Percentiles rank a stretch among this genome's conserved stretches.
Evolutionary conservation across 2,329 filamentous ascomycete genomes (phyloP).

Genomic region (Apiospora arundinis): DNA sequence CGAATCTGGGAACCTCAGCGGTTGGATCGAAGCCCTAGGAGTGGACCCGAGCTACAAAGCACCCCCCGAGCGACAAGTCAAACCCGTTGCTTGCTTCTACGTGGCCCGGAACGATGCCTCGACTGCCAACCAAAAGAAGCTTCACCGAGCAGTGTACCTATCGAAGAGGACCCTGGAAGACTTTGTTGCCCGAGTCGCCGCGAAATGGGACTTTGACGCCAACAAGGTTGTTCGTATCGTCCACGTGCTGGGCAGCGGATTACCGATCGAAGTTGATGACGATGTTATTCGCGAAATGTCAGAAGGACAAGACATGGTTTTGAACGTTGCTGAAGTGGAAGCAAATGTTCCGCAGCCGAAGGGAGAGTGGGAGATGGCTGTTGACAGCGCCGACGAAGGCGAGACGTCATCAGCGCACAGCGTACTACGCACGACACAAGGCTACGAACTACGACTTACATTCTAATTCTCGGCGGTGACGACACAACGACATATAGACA

Average conservation of each 20-base stretch:
- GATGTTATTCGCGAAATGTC: slow-evolving; percentile 83
- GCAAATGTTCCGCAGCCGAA: slow-evolving; percentile 49
- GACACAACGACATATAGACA: slow-evolving; percentile 18
- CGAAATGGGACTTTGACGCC: slow-evolving; percentile 82
- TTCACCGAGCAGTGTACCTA: slow-evolving; percentile 86
- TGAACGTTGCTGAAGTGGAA: slow-evolving; percentile 64
- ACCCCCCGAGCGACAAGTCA: slow-evolving; percentile 73
- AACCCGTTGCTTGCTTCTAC: slow-evolving; percentile 88
- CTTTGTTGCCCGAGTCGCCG: slow-evolving; percentile 73
- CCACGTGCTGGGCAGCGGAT: slow-evolving; percentile 73
- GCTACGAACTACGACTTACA: slow-evolving; percentile 53
- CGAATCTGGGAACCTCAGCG: slow-evolving; percentile 70
- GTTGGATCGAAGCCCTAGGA: slow-evolving; percentile 90
- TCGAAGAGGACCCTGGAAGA: slow-evolving; percentile 77
- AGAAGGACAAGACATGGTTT: slow-evolving; percentile 91
- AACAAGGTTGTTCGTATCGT: slow-evolving; percentile 73
- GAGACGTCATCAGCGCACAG: slow-evolving; percentile 42
- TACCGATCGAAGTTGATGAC: slow-evolving; percentile 89
- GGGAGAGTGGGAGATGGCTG: slow-evolving; percentile 67
- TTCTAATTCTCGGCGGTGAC: slow-evolving; percentile 42
- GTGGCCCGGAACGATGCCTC: slow-evolving; percentile 64
- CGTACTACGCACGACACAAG: slow-evolving; percentile 39
- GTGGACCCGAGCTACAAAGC: slow-evolving; percentile 88
- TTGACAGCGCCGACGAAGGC: slow-evolving; percentile 54
- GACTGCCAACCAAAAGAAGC: slow-evolving; percentile 60